Evolutionary conservation across 2,329 filamentous ascomycete genomes (phyloP).

Genomic region (Fusarium denticulatum): DNA sequence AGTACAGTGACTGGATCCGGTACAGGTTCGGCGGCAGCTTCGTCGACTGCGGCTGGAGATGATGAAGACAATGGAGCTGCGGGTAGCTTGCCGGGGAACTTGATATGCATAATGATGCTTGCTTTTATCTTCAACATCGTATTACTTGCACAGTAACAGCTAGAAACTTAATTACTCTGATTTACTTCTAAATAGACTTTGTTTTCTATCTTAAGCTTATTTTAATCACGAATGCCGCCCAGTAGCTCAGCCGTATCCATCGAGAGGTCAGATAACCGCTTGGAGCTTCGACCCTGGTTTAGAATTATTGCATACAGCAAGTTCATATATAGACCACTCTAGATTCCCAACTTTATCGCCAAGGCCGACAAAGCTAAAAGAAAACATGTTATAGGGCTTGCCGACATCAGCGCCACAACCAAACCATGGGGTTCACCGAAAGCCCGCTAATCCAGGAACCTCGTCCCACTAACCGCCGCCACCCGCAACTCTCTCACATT

Average conservation of each 20-base stretch:
- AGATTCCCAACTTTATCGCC: not conserved
- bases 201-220: fast-evolving
- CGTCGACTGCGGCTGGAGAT: not conserved
- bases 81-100: not conserved
- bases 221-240: fast-evolving
- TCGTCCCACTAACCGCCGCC: not conserved
- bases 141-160: not conserved
- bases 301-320: fast-evolving
- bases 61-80: not conserved
- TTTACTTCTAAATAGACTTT: not conserved
- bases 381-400: too few species aligned
- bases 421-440: not conserved
- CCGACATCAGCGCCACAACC: not conserved
- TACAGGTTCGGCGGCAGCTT: not conserved
- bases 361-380: not conserved
- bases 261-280: not conserved
- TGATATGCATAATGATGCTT: not conserved
- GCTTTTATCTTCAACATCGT: too few species aligned
- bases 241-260: not conserved
- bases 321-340: not conserved
- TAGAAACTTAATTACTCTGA: fast-evolving
- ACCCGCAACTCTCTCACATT: not conserved
- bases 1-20: not conserved
- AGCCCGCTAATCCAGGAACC: not conserved
- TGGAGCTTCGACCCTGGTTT: not conserved